These are phyloP conservation scores for Cytauxzoon felis DNA, from an alignment of 169 alveolate genomes.

Conservation along the genomic window DNA sequence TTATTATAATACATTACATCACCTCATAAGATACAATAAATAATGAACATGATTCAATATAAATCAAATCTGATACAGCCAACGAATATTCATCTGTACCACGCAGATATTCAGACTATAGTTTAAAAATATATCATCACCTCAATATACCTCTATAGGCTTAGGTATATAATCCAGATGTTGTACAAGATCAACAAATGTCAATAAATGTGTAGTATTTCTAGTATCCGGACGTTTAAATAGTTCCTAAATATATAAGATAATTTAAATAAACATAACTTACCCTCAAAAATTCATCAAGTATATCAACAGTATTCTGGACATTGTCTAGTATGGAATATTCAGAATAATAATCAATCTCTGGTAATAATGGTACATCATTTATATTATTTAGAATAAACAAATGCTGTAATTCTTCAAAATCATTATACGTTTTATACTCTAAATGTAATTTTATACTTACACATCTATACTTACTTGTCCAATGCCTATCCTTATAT, in stretches of 20 bases:
- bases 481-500: conserved; percentile 17
- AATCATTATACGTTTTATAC: conserved; percentile 44
- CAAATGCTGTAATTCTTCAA: conserved; percentile 47
- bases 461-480: conserved; percentile 10
- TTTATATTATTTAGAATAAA: conserved; percentile 20
- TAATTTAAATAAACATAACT: neutral
- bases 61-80: conserved; percentile 39
- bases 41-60: conserved; percentile 11
- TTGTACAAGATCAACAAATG: conserved; percentile 41
- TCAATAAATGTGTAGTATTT: conserved; percentile 22
- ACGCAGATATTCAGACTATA: conserved; percentile 22
- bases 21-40: conserved; percentile 56
- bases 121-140: neutral
- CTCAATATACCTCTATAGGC: conserved; percentile 12
- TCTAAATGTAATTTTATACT: too few relatives aligned
- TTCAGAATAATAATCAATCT: conserved; percentile 34
- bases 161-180: conserved; percentile 28
- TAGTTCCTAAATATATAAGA: conserved; percentile 34
- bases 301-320: conserved; percentile 16
- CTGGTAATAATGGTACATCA: conserved; percentile 58
- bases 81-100: conserved; percentile 14
- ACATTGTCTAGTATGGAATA: conserved; percentile 29
- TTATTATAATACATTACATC: too few relatives aligned
- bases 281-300: conserved; percentile 47
- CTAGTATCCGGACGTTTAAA: conserved; percentile 56